phyloP scores from a whole-genome alignment of 139 green algal genomes.

The Helicosporidium sp. region DNA sequence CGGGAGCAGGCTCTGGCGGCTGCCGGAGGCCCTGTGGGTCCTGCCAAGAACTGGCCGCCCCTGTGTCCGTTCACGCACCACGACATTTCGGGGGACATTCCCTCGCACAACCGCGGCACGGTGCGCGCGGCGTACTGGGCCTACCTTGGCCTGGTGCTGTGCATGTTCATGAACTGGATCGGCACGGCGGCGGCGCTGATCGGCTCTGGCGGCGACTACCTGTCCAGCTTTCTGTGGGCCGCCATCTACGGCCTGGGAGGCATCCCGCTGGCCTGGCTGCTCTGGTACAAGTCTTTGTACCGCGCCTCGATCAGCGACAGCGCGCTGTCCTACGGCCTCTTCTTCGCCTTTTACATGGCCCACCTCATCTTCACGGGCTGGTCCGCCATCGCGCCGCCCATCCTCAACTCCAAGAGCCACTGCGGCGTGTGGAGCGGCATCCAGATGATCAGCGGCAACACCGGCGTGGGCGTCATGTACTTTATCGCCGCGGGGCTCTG shows the following conservation, averaged over 20 bases:
- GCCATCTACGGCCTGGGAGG: constrained; percentile 24
- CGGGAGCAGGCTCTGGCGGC: constrained; percentile 17
- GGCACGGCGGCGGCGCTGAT: constrained; percentile 14
- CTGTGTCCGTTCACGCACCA: constrained; percentile 30
- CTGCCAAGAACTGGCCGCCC: constrained; percentile 34
- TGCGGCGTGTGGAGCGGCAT: constrained; percentile 22
- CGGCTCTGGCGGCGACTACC: constrained; percentile 3
- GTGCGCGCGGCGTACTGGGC: constrained; percentile 25
- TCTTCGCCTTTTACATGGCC: constrained; percentile 24
- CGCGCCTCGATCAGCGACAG: constrained; percentile 34
- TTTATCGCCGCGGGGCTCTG: constrained; percentile 28
- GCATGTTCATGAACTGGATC: constrained; percentile 28
- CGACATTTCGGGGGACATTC: constrained; percentile 34
- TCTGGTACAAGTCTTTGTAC: constrained; percentile 38
- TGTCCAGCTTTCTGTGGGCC: constrained; percentile 21
- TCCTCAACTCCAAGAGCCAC: constrained; percentile 13
- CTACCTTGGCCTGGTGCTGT: constrained; percentile 25
- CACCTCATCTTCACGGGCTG: constrained; percentile 33
- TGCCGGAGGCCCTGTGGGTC: constrained; percentile 6
- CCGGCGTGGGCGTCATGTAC: constrained; percentile 26
- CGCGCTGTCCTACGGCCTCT: constrained; percentile 22
- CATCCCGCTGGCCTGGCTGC: constrained; percentile 19
- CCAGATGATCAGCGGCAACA: constrained; percentile 15
- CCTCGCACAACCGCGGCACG: constrained; percentile 10
- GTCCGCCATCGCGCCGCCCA: constrained; percentile 24